Base-by-base conservation (phyloP, 2,329 filamentous ascomycete genomes). In the Didymella arachidicola region DNA sequence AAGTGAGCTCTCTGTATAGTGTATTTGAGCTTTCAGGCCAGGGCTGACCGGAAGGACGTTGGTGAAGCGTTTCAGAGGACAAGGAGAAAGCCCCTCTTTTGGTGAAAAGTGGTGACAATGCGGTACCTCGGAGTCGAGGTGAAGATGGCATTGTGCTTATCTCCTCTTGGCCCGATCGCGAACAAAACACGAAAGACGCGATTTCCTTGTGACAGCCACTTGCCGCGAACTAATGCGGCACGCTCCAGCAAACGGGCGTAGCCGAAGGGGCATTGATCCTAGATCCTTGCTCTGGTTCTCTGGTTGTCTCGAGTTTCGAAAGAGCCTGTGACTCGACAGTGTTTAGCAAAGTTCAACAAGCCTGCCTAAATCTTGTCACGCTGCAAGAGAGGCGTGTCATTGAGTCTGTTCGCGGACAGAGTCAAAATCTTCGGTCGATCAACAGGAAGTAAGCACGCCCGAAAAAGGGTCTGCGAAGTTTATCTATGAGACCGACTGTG, bases 131-230 rank as follows among this genome's bases (percentile, higher is more conserved):
- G 30, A 7, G 32, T 38, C 25, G 34, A 38, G n/a, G 41, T 41
- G 41, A n/a, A 39, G 29, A 34, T 46, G 22, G 34, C 56, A 54
- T 54, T 41, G 32, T 53, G 49, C 45, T 53, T 53, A 44, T 50
- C 44, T 50, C 29, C 22, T 25, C n/a, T 44, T 45, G 38, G 18
- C 34, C 11, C 12, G 16, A 32, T 44, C 16, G 39, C 50, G 19
- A 44, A n/a, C 19, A 29, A 11, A 45, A 44, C 41, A 19, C 39
- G 36, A 36, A 46, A 50, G 39, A 32, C 45, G 50, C 39, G 27
- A 50, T 53, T 59, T 59, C 45, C 56, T 59, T 54, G 56, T 59
- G 50, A 59, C 39, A 50, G 41, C 45, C 44, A 45, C 56, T 54
- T 50, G n/a, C 32, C 26, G 45, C 44, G n/a, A 44, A 30, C 56